A percentile compares a stretch with the other conserved stretches of the same genome.
Conservation (phyloP, 495 filamentous ascomycete genomes). For the Amphirosellinia nigrospora region DNA sequence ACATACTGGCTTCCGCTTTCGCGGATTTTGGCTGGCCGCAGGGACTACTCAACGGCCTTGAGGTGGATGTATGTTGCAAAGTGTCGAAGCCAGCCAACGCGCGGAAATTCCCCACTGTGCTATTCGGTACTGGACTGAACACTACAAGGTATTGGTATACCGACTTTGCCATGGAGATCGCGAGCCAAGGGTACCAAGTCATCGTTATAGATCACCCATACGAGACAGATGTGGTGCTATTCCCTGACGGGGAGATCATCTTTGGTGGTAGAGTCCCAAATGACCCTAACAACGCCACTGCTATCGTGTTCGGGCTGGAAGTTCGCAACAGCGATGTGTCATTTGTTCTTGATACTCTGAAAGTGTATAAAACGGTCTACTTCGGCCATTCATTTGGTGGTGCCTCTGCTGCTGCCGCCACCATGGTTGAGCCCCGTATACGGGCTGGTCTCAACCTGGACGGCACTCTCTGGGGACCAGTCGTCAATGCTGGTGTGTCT, state of each 20-base stretch:
- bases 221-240: constrained; percentile 18
- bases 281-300: constrained; percentile 9
- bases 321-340: constrained; percentile 20
- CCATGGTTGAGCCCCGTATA: constrained; percentile 8
- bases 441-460: constrained; percentile 16
- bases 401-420: constrained; percentile 14
- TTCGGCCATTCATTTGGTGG: constrained; percentile 17
- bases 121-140: constrained; percentile 20
- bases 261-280: constrained; percentile 1
- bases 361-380: constrained; percentile 18
- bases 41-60: constrained; percentile 7
- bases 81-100: constrained; percentile 1
- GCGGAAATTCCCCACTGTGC: not conserved
- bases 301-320: constrained; percentile 14
- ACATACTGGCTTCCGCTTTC: constrained; percentile 10
- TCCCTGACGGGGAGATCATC: constrained; percentile 22
- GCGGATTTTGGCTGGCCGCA: constrained; percentile 19
- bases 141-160: constrained; percentile 20
- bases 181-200: constrained; percentile 16
- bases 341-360: constrained; percentile 17
- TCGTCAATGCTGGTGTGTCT: constrained; percentile 16
- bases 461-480: constrained; percentile 16
- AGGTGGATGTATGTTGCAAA: constrained; percentile 13
- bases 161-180: constrained; percentile 13
- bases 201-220: constrained; percentile 20